Evolutionary conservation across 1,139 yeast genomes (phyloP).

Genomic region (Eremothecium sinecaudum): DNA sequence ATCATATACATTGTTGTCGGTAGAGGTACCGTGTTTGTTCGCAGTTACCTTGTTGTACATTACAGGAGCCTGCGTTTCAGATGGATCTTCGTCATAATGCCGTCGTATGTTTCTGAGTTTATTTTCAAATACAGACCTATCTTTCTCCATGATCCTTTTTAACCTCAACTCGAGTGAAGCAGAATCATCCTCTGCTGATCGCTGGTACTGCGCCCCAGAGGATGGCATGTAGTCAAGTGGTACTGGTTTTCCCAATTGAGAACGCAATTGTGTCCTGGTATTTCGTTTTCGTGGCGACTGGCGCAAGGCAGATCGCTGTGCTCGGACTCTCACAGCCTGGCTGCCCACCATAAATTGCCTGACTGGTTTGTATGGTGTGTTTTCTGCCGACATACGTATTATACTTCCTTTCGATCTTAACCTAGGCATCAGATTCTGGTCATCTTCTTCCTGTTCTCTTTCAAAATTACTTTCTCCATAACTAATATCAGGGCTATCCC

Average conservation of each 20-base stretch:
- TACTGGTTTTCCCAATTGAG: slow-evolving; percentile 3
- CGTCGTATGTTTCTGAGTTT: slow-evolving; percentile 2
- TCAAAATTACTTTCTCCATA: not conserved
- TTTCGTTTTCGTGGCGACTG: not conserved
- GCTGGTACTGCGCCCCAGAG: not conserved
- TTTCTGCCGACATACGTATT: slow-evolving; percentile 10
- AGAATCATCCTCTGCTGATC: not conserved
- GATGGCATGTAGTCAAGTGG: slow-evolving; percentile 3
- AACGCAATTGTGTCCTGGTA: slow-evolving; percentile 1
- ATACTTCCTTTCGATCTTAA: slow-evolving; percentile 18
- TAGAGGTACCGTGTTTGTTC: not conserved
- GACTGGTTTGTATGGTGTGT: slow-evolving; percentile 7
- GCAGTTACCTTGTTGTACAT: no score
- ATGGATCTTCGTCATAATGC: not conserved
- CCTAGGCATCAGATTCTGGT: slow-evolving; percentile 18
- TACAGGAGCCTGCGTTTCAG: not conserved
- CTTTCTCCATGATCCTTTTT: slow-evolving; percentile 3
- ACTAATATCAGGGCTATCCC: not conserved
- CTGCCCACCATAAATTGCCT: not conserved
- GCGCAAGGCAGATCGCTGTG: not conserved
- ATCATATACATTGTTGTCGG: not conserved
- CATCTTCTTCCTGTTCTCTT: slow-evolving; percentile 12
- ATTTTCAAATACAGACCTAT: slow-evolving; percentile 1
- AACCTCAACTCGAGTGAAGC: not conserved
- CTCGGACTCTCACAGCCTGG: not conserved